Conservation (phyloP, 352 stramenopile species). For the Stephanocyclus meneghinianus region DNA sequence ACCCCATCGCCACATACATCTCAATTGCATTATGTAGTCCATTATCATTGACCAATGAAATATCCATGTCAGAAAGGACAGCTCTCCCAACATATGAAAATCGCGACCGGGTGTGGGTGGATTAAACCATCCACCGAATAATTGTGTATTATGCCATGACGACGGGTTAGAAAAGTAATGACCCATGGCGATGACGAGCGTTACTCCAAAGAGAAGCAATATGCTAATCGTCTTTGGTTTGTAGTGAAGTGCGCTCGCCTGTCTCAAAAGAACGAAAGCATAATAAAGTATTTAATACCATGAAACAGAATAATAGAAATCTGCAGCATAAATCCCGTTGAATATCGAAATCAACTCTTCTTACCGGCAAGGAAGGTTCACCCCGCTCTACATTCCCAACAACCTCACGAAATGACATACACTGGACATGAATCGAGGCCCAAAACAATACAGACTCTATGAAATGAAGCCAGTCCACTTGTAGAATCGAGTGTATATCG, state of each 20-base stretch:
- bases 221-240: slow-evolving; percentile 22
- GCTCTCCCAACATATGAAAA: slow-evolving; percentile 18
- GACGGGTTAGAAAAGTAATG: slow-evolving; percentile 21
- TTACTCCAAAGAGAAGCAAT: slow-evolving; percentile 16
- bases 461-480: slow-evolving; percentile 53
- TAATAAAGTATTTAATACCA: background rate
- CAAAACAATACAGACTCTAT: slow-evolving; percentile 44
- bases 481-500: slow-evolving; percentile 26
- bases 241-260: slow-evolving; percentile 35
- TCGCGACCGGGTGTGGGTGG: slow-evolving; percentile 12
- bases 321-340: background rate
- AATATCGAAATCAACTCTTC: slow-evolving; percentile 13
- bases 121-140: slow-evolving; percentile 35
- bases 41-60: slow-evolving; percentile 53
- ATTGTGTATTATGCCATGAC: slow-evolving; percentile 26
- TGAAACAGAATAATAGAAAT: background rate
- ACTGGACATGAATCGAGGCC: slow-evolving; percentile 43
- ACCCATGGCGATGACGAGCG: slow-evolving; percentile 11
- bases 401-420: slow-evolving; percentile 43
- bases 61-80: slow-evolving; percentile 46
- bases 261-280: background rate
- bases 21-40: slow-evolving; percentile 31
- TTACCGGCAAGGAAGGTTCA: slow-evolving; percentile 27
- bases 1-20: slow-evolving; percentile 45
- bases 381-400: slow-evolving; percentile 22